phyloP scores from a whole-genome alignment of 306 rosid genomes.

The Biancaea sappan region DNA sequence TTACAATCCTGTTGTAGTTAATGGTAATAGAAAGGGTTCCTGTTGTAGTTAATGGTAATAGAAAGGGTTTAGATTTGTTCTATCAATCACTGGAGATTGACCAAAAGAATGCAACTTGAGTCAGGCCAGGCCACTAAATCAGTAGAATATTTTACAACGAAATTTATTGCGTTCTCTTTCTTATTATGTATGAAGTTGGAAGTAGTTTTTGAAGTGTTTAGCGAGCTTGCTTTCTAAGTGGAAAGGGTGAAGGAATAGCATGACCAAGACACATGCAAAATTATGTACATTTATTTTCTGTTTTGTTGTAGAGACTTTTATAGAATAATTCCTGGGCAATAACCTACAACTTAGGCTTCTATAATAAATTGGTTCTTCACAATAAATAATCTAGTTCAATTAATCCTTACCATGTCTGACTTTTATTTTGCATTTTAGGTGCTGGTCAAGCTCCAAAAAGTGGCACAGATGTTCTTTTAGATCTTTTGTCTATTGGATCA shows the following conservation, averaged over 20 bases:
- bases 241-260: conserved; percentile 4
- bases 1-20: not conserved
- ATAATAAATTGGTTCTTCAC: not conserved
- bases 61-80: conserved; percentile 8
- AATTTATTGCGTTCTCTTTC: not conserved
- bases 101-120: not conserved
- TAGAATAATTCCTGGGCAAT: not conserved
- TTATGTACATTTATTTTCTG: not conserved
- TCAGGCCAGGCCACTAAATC: not conserved
- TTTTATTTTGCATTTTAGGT: conserved; percentile 38
- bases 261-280: not conserved
- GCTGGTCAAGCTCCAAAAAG: conserved; percentile 41
- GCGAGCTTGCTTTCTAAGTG: not conserved
- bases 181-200: not conserved
- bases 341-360: not conserved
- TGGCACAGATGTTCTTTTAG: conserved; percentile 63
- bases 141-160: not conserved
- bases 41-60: not conserved
- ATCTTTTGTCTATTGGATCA: conserved; percentile 64
- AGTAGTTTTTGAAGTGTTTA: not conserved
- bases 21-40: conserved; percentile 1
- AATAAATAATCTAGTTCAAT: too few relatives aligned
- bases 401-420: not conserved
- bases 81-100: not conserved
- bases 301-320: not conserved